These are phyloP conservation scores for Chaetomium olivaceum DNA, from an alignment of 2,329 filamentous ascomycete genomes.

Conservation along the genomic window DNA sequence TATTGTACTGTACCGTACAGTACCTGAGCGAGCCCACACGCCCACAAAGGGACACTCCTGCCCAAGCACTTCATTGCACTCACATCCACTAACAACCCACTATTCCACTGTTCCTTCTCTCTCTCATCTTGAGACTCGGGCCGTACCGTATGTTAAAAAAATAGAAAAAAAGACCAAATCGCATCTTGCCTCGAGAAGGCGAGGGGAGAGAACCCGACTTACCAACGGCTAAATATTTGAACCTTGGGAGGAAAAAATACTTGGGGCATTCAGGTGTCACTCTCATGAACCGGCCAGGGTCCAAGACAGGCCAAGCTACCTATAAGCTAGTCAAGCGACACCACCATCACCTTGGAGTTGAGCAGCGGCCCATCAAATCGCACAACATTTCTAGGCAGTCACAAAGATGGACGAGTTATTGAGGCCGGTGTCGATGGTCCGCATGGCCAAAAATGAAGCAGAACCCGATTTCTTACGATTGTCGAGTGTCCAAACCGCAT, in stretches of 20 bases:
- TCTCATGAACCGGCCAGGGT: neutral
- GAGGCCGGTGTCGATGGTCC: conserved; percentile 55
- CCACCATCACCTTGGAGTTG: too few species aligned
- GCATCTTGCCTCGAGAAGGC: neutral
- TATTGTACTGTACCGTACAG: too few species aligned
- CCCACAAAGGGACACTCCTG: too few species aligned
- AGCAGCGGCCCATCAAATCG: too few species aligned
- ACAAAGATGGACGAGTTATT: conserved; percentile 57
- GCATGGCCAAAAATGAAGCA: conserved; percentile 44
- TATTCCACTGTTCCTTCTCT: neutral
- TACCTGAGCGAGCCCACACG: too few species aligned
- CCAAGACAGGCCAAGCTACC: neutral
- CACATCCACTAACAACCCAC: neutral
- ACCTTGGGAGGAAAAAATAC: neutral
- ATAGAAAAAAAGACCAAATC: neutral
- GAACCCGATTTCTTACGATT: conserved; percentile 38
- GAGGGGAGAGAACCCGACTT: neutral
- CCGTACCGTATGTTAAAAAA: neutral
- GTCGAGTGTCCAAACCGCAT: conserved; percentile 34
- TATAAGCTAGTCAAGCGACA: too few species aligned
- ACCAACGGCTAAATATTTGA: neutral
- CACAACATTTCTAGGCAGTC: neutral
- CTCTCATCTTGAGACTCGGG: too few species aligned
- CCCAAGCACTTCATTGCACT: neutral
- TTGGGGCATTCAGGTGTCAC: neutral